These are phyloP conservation scores for Plectosphaerella plurivora DNA, from an alignment of 2,329 filamentous ascomycete species.

Conservation along the genomic window DNA sequence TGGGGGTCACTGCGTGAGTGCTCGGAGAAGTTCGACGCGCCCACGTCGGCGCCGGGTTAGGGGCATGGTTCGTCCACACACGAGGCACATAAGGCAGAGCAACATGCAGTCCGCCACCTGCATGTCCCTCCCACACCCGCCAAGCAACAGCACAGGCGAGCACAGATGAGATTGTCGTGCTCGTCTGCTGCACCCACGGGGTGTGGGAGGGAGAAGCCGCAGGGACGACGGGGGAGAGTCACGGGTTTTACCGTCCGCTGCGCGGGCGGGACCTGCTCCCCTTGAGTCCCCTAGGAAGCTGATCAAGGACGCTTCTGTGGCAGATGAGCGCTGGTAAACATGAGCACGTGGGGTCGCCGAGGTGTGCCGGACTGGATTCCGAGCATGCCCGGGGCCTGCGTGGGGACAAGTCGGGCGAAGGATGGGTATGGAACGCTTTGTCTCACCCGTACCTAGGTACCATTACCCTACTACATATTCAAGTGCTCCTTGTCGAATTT, in stretches of 20 bases:
- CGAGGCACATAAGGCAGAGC: slow-evolving; percentile 3
- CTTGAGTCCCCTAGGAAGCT: slow-evolving; percentile 19
- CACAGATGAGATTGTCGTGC: neutral
- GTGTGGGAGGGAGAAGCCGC: slow-evolving; percentile 2
- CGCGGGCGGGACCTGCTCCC: slow-evolving; percentile 1
- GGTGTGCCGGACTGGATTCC: slow-evolving; percentile 10
- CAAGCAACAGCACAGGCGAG: slow-evolving; percentile 2
- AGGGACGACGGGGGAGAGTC: neutral
- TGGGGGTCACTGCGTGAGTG: slow-evolving; percentile 11
- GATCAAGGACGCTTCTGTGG: neutral
- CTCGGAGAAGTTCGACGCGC: slow-evolving; percentile 6
- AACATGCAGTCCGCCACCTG: slow-evolving; percentile 7
- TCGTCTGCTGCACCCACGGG: neutral
- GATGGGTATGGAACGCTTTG: neutral
- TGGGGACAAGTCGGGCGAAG: slow-evolving; percentile 21
- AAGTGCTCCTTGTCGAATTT: slow-evolving; percentile 32
- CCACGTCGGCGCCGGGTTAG: slow-evolving; percentile 1
- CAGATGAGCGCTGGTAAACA: slow-evolving; percentile 8
- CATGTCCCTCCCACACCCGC: slow-evolving; percentile 2
- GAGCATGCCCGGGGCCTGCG: slow-evolving; percentile 25
- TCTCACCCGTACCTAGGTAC: slow-evolving; percentile 12
- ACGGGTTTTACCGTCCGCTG: slow-evolving; percentile 4
- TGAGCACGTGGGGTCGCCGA: slow-evolving; percentile 16
- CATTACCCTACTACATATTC: slow-evolving; percentile 17
- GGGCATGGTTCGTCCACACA: neutral